Conservation (phyloP, 2,329 filamentous ascomycete species). For the Nothophaeocryptopus gaeumannii region DNA sequence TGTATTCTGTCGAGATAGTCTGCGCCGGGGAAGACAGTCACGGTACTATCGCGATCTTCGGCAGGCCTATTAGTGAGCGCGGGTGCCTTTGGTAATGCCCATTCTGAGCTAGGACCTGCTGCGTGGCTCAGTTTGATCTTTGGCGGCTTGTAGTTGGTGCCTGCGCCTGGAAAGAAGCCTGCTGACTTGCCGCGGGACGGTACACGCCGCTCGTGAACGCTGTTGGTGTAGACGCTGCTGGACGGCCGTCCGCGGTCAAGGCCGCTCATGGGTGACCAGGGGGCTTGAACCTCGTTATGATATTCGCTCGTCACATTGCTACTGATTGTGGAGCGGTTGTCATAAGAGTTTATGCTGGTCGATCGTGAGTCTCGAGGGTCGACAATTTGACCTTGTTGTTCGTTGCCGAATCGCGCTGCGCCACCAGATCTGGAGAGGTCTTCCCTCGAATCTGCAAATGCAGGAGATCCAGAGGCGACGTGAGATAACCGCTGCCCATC, state of each 20-base stretch:
- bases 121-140: constrained; percentile 27
- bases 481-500: constrained; percentile 63
- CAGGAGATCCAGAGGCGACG: constrained; percentile 68
- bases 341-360: constrained; percentile 27
- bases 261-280: constrained; percentile 33
- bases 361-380: constrained; percentile 27
- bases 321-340: constrained; percentile 29
- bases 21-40: constrained; percentile 38
- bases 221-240: constrained; percentile 47
- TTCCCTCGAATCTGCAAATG: constrained; percentile 58
- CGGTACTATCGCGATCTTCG: constrained; percentile 31
- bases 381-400: constrained; percentile 32
- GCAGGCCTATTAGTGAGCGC: constrained; percentile 14
- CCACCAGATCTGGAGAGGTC: constrained; percentile 36
- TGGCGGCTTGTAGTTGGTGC: constrained; percentile 28
- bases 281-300: constrained; percentile 31
- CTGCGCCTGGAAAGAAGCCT: constrained; percentile 42
- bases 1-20: constrained; percentile 23
- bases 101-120: constrained; percentile 25
- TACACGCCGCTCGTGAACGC: constrained; percentile 45
- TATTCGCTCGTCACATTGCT: constrained; percentile 33
- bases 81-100: constrained; percentile 22
- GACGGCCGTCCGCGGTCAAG: constrained; percentile 33
- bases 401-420: constrained; percentile 15
- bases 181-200: constrained; percentile 48